Evolutionary conservation across 192 early-diverging fungal genomes (phyloP).

Genomic region (Coemansia sp.): DNA sequence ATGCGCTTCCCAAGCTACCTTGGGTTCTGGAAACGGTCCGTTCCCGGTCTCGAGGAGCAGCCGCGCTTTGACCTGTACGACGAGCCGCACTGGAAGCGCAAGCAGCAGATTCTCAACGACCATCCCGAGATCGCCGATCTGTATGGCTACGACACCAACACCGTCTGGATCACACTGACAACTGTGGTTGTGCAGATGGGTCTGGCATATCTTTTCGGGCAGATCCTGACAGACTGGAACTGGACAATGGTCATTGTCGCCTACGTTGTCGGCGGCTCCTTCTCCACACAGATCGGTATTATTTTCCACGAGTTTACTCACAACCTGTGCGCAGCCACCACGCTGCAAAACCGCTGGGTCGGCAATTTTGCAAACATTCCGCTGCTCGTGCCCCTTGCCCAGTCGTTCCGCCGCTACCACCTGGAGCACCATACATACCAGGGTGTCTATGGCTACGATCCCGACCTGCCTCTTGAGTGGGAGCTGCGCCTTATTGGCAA

Average conservation of each 20-base stretch:
- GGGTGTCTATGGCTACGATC: conserved; percentile 90
- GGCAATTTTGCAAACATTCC: conserved; percentile 85
- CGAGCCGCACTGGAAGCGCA: conserved; percentile 92
- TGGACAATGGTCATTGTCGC: conserved; percentile 65
- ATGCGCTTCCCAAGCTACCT: conserved; percentile 75
- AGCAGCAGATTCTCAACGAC: conserved; percentile 79
- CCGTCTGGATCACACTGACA: conserved; percentile 68
- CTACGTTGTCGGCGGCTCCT: conserved; percentile 80
- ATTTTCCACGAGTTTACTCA: conserved; percentile 94
- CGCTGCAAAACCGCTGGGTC: conserved; percentile 77
- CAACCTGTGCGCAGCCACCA: conserved; percentile 71
- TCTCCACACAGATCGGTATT: conserved; percentile 79
- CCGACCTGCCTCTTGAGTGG: conserved; percentile 88
- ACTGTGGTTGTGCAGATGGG: conserved; percentile 71
- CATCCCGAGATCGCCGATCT: conserved; percentile 88
- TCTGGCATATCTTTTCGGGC: conserved; percentile 77
- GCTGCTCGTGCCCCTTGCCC: conserved; percentile 76
- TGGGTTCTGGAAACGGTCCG: conserved; percentile 80
- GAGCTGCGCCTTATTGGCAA: conserved; percentile 78
- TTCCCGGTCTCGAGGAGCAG: conserved; percentile 69
- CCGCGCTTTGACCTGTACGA: conserved; percentile 85
- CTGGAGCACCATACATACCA: conserved; percentile 98
- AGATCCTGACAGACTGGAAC: conserved; percentile 61
- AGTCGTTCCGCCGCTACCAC: conserved; percentile 84
- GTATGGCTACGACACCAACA: conserved; percentile 79